phyloP scores from a whole-genome alignment of 352 stramenopile species.

The Phytopythium delawarense region DNA sequence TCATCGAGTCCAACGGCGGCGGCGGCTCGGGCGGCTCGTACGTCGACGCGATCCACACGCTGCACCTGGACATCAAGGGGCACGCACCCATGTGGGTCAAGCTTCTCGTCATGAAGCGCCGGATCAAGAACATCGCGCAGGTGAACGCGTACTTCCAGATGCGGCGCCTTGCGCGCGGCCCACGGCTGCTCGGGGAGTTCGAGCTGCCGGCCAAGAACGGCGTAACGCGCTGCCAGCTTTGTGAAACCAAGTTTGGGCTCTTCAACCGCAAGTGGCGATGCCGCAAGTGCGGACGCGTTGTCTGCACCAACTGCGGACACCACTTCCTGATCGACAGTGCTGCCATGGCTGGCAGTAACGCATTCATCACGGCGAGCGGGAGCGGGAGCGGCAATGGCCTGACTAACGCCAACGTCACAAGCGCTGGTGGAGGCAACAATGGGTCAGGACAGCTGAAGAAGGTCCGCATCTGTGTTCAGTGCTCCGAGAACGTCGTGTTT shows the following conservation, averaged over 20 bases:
- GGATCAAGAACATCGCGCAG: conserved; percentile 70
- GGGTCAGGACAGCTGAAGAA: conserved; percentile 35
- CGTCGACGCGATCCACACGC: conserved; percentile 69
- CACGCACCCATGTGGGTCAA: conserved; percentile 75
- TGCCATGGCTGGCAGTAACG: neutral
- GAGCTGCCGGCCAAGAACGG: conserved; percentile 50
- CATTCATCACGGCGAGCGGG: conserved; percentile 5
- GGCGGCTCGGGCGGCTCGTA: conserved; percentile 20
- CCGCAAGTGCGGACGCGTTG: conserved; percentile 70
- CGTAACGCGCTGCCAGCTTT: conserved; percentile 45
- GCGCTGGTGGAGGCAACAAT: neutral
- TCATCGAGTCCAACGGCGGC: conserved; percentile 52
- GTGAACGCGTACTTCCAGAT: conserved; percentile 70
- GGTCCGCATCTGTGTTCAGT: conserved; percentile 64
- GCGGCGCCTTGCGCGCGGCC: conserved; percentile 38
- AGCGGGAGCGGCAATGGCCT: conserved; percentile 1
- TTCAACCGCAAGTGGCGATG: conserved; percentile 66
- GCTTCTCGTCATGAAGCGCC: conserved; percentile 69
- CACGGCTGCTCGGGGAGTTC: conserved; percentile 49
- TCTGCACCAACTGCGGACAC: conserved; percentile 59
- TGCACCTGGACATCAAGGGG: conserved; percentile 80
- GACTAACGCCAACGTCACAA: neutral
- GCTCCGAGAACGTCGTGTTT: conserved; percentile 42
- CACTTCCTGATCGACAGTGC: conserved; percentile 10
- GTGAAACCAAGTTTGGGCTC: conserved; percentile 44